Evolutionary conservation across 2,329 filamentous ascomycete genomes (phyloP).

Genomic region (Aureobasidium zeae): DNA sequence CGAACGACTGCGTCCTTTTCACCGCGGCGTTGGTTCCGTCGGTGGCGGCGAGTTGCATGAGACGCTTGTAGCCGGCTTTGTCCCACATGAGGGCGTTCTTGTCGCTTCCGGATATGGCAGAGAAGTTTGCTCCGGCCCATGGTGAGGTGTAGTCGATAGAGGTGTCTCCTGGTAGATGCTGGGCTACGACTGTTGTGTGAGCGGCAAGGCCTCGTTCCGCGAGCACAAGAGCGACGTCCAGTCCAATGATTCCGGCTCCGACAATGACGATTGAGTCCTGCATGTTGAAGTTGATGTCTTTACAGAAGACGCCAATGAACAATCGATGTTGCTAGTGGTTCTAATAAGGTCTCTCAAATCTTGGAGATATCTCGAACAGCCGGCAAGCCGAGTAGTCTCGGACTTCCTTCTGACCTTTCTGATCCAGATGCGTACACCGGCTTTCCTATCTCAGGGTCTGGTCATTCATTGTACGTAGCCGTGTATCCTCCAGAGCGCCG

Average conservation of each 20-base stretch:
- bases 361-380: too few relatives aligned
- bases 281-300: too few relatives aligned
- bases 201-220: background rate
- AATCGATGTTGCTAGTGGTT: too few relatives aligned
- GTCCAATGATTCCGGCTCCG: background rate
- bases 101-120: background rate
- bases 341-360: too few relatives aligned
- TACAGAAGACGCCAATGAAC: too few relatives aligned
- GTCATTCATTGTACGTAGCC: too few relatives aligned
- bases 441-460: too few relatives aligned
- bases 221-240: background rate
- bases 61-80: constrained; percentile 1
- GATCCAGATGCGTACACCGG: too few relatives aligned
- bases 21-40: background rate
- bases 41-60: background rate
- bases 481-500: too few relatives aligned
- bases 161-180: background rate
- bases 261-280: background rate
- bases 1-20: background rate
- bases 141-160: background rate
- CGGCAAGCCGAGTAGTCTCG: too few relatives aligned
- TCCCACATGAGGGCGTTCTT: constrained; percentile 5
- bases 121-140: constrained; percentile 3
- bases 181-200: background rate
- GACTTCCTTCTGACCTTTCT: too few relatives aligned